Evolutionary conservation across 2,329 filamentous ascomycete genomes (phyloP), one percentile per base, ranked within the genome.

Genomic region (Fusarium udum): DNA sequence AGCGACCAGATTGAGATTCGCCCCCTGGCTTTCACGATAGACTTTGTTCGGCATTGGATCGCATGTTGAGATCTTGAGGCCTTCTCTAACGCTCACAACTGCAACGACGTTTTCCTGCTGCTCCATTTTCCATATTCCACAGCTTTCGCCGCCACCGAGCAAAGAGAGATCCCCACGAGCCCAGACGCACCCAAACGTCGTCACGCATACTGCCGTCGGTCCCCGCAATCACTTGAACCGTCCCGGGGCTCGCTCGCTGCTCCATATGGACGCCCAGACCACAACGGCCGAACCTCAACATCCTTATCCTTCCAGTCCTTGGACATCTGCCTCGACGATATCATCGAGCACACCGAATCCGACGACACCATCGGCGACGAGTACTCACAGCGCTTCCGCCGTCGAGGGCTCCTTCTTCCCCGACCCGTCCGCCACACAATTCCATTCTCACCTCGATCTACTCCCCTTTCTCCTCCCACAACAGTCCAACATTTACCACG

Each of bases 391-490:
- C 59, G 73, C 78, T 69, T 74, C 75, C 69, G 75, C 77, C 65
- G 62, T 74, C 61, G 81, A 82, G 72, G 79, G 77, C 68, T 77
- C 79, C 61, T 78, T 81, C 74, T 68, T 75, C 51, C 72, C 76
- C 65, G 74, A 81, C 68, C 72, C 77, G 72, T 73, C 76, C 69
- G 69, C 76, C 64, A 62, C 80, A 48, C 81, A 81, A 51, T 80
- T 82, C 62, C 81, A 85, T 57, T 79, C 84, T 70, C 84, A 85
- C 69, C 77, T 89, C 77, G 87, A 90, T 72, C 83, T 89, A 67
- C 83, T 89, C 34, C 89, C 89, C 40, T 85, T 89, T 71, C 82
- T 90, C 75, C 84, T 90, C 65, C 88, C 88, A 22, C 89, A 90
- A 71, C 88, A 91, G 73, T 83, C 87, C 39, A 88, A 86, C 46